Evolutionary conservation across 805 yeast species (phyloP).

Genomic region (Candida nanaspora): DNA sequence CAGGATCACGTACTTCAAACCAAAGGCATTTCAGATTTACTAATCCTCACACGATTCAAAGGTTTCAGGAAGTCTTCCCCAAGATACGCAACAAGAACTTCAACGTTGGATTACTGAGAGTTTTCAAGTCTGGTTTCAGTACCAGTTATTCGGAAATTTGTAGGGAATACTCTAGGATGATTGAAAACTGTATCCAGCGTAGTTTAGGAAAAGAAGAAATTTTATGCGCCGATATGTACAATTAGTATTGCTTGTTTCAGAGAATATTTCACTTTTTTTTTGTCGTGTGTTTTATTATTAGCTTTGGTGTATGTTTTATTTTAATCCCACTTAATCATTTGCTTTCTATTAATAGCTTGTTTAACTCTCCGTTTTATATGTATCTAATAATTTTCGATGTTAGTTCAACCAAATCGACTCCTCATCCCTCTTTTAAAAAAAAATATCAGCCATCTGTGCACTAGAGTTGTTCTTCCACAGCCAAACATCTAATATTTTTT

Average conservation of each 20-base stretch:
- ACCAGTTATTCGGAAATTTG: conserved; percentile 48
- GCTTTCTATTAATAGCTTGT: too few species aligned
- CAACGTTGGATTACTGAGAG: conserved; percentile 44
- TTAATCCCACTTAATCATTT: too few species aligned
- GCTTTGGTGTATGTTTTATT: too few species aligned
- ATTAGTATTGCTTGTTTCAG: too few species aligned
- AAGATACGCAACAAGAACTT: conserved; percentile 34
- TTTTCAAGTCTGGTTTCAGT: conserved; percentile 28
- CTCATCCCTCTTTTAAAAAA: too few species aligned
- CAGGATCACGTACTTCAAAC: neutral
- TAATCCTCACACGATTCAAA: conserved; percentile 28
- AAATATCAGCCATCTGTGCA: too few species aligned
- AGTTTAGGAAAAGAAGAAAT: conserved; percentile 41
- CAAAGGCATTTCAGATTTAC: conserved; percentile 13
- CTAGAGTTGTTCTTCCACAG: too few species aligned
- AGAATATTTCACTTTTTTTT: neutral
- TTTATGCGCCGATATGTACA: conserved; percentile 44
- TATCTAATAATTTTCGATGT: too few species aligned
- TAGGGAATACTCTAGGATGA: conserved; percentile 41
- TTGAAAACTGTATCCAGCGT: conserved; percentile 44
- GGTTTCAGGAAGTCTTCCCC: conserved; percentile 28
- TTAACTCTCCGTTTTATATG: too few species aligned
- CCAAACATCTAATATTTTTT: too few species aligned
- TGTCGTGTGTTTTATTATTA: neutral
- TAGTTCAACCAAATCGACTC: too few species aligned